A percentile compares a stretch with the other conserved stretches of the same genome.
Evolutionary conservation across 169 alveolate genomes (phyloP).

Genomic region (Toxoplasma gondii): DNA sequence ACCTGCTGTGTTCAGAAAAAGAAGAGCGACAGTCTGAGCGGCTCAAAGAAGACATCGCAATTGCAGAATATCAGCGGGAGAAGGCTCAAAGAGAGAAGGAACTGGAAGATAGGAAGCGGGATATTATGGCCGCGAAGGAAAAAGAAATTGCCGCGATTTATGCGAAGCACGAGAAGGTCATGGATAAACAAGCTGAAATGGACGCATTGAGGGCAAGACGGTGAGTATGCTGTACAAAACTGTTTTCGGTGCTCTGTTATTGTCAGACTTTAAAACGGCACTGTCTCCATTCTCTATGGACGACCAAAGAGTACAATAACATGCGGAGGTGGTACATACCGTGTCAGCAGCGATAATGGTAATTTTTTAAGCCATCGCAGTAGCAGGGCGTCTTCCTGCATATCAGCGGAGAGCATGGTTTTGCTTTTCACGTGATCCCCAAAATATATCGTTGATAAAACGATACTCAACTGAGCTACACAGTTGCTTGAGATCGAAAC

Average conservation of each 20-base stretch:
- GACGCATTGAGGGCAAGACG: slow-evolving; percentile 85
- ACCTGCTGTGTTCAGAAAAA: slow-evolving; percentile 59
- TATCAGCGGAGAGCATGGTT: no score
- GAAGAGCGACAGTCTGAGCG: slow-evolving; percentile 76
- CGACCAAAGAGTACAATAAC: background rate
- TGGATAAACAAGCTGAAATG: slow-evolving; percentile 82
- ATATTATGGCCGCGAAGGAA: slow-evolving; percentile 81
- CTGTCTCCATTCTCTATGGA: background rate
- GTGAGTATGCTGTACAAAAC: background rate
- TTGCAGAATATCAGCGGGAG: slow-evolving; percentile 79
- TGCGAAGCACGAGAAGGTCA: slow-evolving; percentile 81
- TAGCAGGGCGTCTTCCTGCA: no score
- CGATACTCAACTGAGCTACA: no score
- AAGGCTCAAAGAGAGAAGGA: slow-evolving; percentile 72
- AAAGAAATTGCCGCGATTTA: slow-evolving; percentile 80
- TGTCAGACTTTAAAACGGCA: background rate
- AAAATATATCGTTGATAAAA: no score
- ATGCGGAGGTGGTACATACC: background rate
- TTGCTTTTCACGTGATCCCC: no score
- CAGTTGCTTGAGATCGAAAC: no score
- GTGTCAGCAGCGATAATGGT: no score
- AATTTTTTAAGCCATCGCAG: no score
- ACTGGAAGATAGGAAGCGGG: slow-evolving; percentile 58
- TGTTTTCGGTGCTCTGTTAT: background rate
- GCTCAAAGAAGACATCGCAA: slow-evolving; percentile 79